These are phyloP conservation scores for Dentiscutata heterogama DNA, from an alignment of 371 early-diverging fungal genomes.

Conservation along the genomic window DNA sequence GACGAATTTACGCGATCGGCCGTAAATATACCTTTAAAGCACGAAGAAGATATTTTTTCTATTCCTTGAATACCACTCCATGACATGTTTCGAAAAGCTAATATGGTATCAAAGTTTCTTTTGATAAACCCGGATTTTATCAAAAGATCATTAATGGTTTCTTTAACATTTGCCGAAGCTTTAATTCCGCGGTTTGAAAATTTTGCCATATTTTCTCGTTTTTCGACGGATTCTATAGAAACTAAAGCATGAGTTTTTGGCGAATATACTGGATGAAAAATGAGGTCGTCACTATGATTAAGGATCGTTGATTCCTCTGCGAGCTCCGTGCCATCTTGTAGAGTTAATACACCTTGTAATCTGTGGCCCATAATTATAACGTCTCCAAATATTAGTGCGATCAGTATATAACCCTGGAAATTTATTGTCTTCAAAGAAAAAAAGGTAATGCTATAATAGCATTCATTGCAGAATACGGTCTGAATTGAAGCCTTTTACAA, in stretches of 20 bases:
- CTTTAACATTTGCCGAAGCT: background rate
- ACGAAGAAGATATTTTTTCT: background rate
- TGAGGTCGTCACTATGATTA: background rate
- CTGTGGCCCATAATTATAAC: conserved; percentile 33
- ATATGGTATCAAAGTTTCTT: conserved; percentile 15
- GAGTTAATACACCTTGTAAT: background rate
- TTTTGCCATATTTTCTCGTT: background rate
- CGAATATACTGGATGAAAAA: conserved; percentile 38
- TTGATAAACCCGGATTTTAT: background rate
- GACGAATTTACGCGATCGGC: background rate
- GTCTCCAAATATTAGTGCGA: conserved; percentile 30
- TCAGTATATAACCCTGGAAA: conserved; percentile 37
- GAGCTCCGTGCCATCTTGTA: no score
- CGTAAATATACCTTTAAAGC: conserved; percentile 25
- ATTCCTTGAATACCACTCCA: conserved; percentile 42
- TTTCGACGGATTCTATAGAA: conserved; percentile 10
- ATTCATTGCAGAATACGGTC: no score
- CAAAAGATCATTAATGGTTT: conserved; percentile 22
- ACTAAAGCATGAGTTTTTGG: conserved; percentile 25
- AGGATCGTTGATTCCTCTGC: no score
- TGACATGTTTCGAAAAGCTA: conserved; percentile 13
- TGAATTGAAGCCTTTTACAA: background rate
- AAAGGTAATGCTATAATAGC: background rate
- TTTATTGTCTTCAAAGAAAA: conserved; percentile 14
- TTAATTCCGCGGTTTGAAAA: conserved; percentile 10